Percentiles rank a stretch among this genome's conserved stretches.
Conservation (phyloP, 2,329 filamentous ascomycete species). For the Stemphylium beticola region DNA sequence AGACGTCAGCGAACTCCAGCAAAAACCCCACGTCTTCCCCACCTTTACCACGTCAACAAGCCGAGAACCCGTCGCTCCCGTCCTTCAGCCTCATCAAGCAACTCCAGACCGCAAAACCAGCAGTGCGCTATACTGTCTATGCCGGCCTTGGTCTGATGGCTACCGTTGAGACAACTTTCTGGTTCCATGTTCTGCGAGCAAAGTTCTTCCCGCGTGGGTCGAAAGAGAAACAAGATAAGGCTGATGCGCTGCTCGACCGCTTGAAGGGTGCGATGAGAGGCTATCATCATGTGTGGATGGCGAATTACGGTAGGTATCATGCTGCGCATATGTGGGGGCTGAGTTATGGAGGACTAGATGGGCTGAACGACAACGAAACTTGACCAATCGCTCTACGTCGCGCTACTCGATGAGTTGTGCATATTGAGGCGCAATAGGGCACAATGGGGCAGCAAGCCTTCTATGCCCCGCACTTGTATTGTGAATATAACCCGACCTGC, state of each 20-base stretch:
- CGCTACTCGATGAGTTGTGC: too few species aligned
- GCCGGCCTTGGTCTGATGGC: constrained; percentile 29
- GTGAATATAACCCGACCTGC: too few species aligned
- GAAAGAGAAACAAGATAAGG: constrained; percentile 18
- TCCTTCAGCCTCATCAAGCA: constrained; percentile 25
- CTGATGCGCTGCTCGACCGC: constrained; percentile 17
- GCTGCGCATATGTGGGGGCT: constrained; percentile 26
- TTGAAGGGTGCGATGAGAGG: constrained; percentile 11
- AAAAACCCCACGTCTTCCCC: neutral
- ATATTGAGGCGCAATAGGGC: too few species aligned
- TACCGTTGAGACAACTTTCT: constrained; percentile 35
- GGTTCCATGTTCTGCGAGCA: constrained; percentile 32
- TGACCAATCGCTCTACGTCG: neutral
- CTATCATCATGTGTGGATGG: constrained; percentile 22
- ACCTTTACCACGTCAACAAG: neutral
- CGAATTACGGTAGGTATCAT: constrained; percentile 28
- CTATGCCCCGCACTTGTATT: too few species aligned
- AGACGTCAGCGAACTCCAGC: neutral
- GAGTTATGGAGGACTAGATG: constrained; percentile 19
- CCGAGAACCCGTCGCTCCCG: constrained; percentile 4
- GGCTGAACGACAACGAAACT: neutral
- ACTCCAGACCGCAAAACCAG: constrained; percentile 15
- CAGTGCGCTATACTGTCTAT: constrained; percentile 33
- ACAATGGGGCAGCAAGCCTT: too few species aligned
- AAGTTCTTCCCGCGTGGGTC: constrained; percentile 30